Evolutionary conservation across 192 early-diverging fungal genomes (phyloP).

Genomic region (Mortierella antarctica): DNA sequence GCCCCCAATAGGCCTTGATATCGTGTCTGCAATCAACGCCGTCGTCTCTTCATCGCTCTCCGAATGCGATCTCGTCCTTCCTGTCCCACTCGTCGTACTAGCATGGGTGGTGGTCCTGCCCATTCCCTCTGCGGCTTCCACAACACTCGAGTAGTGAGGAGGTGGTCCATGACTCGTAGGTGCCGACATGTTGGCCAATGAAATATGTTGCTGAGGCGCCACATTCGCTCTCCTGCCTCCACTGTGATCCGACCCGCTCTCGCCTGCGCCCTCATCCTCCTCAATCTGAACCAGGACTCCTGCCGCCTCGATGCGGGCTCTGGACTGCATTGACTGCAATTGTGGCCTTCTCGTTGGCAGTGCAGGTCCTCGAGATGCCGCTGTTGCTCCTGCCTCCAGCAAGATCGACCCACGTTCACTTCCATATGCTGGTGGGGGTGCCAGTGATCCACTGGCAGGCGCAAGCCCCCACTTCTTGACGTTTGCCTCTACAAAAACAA

Average conservation of each 20-base stretch:
- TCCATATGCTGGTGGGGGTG: conserved; percentile 86
- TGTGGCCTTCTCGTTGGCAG: conserved; percentile 16
- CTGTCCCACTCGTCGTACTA: not conserved
- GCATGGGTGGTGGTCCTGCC: too few relatives aligned
- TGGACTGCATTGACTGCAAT: conserved; percentile 38
- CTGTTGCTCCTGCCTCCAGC: conserved; percentile 48
- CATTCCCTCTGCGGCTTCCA: too few relatives aligned
- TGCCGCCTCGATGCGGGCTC: conserved; percentile 35
- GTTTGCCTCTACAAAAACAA: conserved; percentile 88
- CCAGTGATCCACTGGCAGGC: conserved; percentile 71
- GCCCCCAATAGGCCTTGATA: conserved; percentile 23
- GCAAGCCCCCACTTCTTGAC: conserved; percentile 87
- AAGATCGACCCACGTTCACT: conserved; percentile 77
- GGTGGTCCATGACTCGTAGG: conserved; percentile 6
- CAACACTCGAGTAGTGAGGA: conserved; percentile 32
- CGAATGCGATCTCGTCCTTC: not conserved
- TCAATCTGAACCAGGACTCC: conserved; percentile 40
- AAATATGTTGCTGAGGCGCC: conserved; percentile 21
- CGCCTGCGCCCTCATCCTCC: conserved; percentile 4
- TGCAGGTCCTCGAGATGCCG: conserved; percentile 8
- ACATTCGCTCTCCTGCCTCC: not conserved
- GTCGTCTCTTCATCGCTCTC: conserved; percentile 41
- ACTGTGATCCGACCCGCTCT: not conserved
- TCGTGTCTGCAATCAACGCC: conserved; percentile 32
- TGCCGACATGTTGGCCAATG: conserved; percentile 32